A percentile compares a stretch with the other conserved stretches of the same genome.
phyloP scores from a whole-genome alignment of 306 rosid genomes.

The Acacia confusa region DNA sequence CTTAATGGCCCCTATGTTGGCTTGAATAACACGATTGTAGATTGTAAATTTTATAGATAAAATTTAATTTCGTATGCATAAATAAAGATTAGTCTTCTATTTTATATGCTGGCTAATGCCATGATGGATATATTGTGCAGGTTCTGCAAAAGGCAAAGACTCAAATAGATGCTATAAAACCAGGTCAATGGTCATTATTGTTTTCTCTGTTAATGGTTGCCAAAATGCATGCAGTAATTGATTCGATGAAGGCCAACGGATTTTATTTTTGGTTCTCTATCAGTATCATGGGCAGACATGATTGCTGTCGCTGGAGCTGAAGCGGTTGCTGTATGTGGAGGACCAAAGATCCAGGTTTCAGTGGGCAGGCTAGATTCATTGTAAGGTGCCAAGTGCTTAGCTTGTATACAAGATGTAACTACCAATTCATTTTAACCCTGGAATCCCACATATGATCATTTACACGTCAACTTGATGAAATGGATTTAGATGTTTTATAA shows the following conservation, averaged over 20 bases:
- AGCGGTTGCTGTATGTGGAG: constrained; percentile 91
- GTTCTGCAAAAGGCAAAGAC: constrained; percentile 77
- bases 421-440: neutral
- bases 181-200: constrained; percentile 75
- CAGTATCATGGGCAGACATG: constrained; percentile 94
- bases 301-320: constrained; percentile 95
- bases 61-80: constrained; percentile 1
- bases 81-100: constrained; percentile 23
- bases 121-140: constrained; percentile 47
- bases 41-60: neutral
- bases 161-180: constrained; percentile 64
- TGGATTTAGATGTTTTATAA: constrained; percentile 22
- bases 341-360: constrained; percentile 72
- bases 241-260: constrained; percentile 35
- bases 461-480: constrained; percentile 3
- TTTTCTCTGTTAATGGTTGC: constrained; percentile 31
- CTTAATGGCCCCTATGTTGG: neutral
- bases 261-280: constrained; percentile 15
- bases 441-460: constrained; percentile 1
- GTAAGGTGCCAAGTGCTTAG: constrained; percentile 51
- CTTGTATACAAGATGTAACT: constrained; percentile 19
- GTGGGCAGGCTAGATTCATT: constrained; percentile 77
- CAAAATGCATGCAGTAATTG: constrained; percentile 22
- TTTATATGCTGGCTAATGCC: constrained; percentile 35
- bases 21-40: neutral